Evolutionary conservation across 768 basidiomycete genomes (phyloP), one percentile per base, ranked within the genome.

Genomic region (Tubosaeta brunneosetosa): DNA sequence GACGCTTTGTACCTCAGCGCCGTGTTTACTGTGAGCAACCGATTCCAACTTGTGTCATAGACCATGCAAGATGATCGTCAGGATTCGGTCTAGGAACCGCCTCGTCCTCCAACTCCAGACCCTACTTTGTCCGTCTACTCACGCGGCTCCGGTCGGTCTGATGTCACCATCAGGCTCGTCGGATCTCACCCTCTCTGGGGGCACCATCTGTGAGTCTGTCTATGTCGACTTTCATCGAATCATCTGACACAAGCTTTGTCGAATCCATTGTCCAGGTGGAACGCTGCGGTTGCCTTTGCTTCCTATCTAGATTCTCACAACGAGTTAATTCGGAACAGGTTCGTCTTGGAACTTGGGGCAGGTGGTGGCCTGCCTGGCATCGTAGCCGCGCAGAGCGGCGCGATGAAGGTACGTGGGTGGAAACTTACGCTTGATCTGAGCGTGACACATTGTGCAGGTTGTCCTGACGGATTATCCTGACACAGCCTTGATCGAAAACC

Each of bases 401-500:
- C 93, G 0, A 62, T 66, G 37, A 80, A 79, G 63, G 93, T 90
- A 17, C 2, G 59, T 37, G 33, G 22, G 45, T 45, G 25, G 36
- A 19, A 14, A 4, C 19, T 11, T 4, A 1, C 34, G 37, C 13
- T 47, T 5, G 11, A 11, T 19, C 29, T 17, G 26, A 44, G 40
- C 33, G 31, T 38, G 12, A 36, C 22, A 31, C 22, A n/a, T 27
- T 16, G 14, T 16, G 22, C 59, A 91, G 89, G 84, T 86, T 3
- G 80, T 97, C 3, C 70, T 94, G 44, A 97, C 97, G 0, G 97
- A 99, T 68, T 98, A 97, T 66, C 95, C 95, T 0, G 95, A 97
- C 56, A 61, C 73, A 2, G 66, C 75, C 11, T 77, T 97, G 27
- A 67, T 97, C 25, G 74, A 85, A 3, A 97, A 97, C 65, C 75